Conservation (phyloP, 768 basidiomycete species). For the Termitomyces heimii region DNA sequence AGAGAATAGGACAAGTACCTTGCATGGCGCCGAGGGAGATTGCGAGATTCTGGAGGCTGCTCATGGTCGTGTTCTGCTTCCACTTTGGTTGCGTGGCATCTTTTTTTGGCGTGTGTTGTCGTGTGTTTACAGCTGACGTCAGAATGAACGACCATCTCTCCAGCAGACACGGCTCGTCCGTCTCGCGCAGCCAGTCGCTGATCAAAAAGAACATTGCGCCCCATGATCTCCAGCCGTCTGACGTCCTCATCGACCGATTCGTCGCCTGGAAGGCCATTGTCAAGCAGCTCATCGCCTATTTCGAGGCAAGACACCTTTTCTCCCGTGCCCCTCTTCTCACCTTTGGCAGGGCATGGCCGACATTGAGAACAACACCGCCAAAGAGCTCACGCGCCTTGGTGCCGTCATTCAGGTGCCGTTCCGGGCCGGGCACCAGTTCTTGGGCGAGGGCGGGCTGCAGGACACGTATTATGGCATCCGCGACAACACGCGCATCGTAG, state of each 20-base stretch:
- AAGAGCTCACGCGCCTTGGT: conserved; percentile 88
- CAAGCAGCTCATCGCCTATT: conserved; percentile 92
- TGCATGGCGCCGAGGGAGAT: conserved; percentile 96
- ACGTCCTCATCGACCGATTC: conserved; percentile 94
- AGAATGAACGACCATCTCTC: conserved; percentile 42
- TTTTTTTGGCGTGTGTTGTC: too few relatives aligned
- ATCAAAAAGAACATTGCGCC: conserved; percentile 93
- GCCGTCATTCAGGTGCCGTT: conserved; percentile 98
- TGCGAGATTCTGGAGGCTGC: conserved; percentile 75
- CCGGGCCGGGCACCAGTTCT: conserved; percentile 90
- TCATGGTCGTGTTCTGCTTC: conserved; percentile 37
- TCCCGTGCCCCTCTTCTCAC: background rate
- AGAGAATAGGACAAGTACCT: conserved; percentile 30
- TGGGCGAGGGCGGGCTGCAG: conserved; percentile 97
- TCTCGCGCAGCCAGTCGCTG: conserved; percentile 78
- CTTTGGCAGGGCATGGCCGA: conserved; percentile 50
- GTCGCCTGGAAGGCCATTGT: conserved; percentile 95
- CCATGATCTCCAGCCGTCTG: conserved; percentile 86
- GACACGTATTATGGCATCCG: conserved; percentile 91
- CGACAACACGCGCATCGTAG: conserved; percentile 88
- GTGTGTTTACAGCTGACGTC: conserved; percentile 5
- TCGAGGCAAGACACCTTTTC: conserved; percentile 39
- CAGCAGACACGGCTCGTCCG: conserved; percentile 65
- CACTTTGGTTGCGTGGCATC: too few relatives aligned
- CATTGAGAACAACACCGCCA: conserved; percentile 92